phyloP scores from a whole-genome alignment of 2,329 filamentous ascomycete genomes.

The Leptographium galeiforme region DNA sequence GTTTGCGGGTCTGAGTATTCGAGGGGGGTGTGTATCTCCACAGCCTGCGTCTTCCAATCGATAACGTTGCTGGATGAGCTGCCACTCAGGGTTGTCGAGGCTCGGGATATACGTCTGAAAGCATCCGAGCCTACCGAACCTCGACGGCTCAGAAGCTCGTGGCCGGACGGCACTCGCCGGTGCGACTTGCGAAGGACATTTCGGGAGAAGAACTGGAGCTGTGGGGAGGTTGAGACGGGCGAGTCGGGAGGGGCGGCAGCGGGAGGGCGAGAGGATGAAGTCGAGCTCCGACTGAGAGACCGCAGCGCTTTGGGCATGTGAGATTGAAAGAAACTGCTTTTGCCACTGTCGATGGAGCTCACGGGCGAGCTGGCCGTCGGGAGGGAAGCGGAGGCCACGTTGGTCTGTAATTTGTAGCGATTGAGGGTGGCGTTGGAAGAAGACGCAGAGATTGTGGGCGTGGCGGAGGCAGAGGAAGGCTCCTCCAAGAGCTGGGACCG shows the following conservation, averaged over 20 bases:
- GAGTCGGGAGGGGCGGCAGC: slow-evolving; percentile 3
- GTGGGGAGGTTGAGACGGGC: slow-evolving; percentile 2
- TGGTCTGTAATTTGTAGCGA: slow-evolving; percentile 9
- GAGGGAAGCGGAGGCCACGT: slow-evolving; percentile 1
- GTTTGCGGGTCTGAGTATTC: slow-evolving; percentile 21
- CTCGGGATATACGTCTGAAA: slow-evolving; percentile 14
- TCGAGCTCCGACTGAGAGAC: slow-evolving; percentile 13
- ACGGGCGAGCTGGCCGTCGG: slow-evolving; percentile 11
- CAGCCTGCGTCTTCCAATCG: slow-evolving; percentile 19
- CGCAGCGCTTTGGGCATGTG: slow-evolving; percentile 12
- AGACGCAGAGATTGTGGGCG: not conserved
- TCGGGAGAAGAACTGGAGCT: slow-evolving; percentile 7
- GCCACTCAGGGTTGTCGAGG: slow-evolving; percentile 15
- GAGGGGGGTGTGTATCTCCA: slow-evolving; percentile 28
- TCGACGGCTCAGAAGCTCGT: slow-evolving; percentile 13
- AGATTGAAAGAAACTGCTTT: slow-evolving; percentile 13
- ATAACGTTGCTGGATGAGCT: slow-evolving; percentile 16
- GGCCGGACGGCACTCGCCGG: slow-evolving; percentile 9
- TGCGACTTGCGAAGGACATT: slow-evolving; percentile 11
- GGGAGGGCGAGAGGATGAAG: not conserved
- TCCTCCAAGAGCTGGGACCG: not conserved
- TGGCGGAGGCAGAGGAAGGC: not conserved
- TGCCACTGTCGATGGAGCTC: slow-evolving; percentile 14
- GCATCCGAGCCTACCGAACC: slow-evolving; percentile 18
- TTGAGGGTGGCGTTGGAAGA: not conserved